Base-by-base conservation (phyloP, 2,329 filamentous ascomycete genomes). In the Pleomassaria siparia region DNA sequence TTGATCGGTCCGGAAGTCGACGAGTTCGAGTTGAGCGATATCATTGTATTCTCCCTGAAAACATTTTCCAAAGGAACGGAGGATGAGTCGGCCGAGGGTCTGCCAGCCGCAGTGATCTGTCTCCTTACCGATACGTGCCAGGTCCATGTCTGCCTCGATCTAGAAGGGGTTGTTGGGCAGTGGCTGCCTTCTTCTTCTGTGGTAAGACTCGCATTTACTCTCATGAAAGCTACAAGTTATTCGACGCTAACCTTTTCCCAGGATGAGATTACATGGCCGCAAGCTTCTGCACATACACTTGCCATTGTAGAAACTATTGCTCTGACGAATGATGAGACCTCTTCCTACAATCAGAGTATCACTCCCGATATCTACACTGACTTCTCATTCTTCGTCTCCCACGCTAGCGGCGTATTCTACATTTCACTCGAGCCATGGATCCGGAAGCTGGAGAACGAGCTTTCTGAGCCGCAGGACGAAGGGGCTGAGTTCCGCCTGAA, bases 161-260 rank as follows among this genome's bases (percentile, higher is more conserved):
- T 85, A 25, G 79, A 84, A 42, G 83, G 82, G 0, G 76, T 86
- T 2, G 76, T 84, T 55, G 83, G 80, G 7, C 79, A 82, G 57
- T 86, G 83, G 83, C 74, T 86, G 7, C 82, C 83, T 16, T 63
- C 69, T 13, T 65, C 67, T 41, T 57, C 3, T n/a, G n/a, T 30
- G 15, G 13, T 18, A 30, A 15, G 20, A 28, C n/a, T 35, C 12
- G 35, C 3, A 33, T 32, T 26, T 29, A 46, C 22, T 30, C 44
- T 32, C 25, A 15, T 48, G 15, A 10, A 5, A 10, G 13, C 15
- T 11, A 32, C n/a, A 26, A 15, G 13, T n/a, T 36, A 43, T n/a
- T n/a, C n/a, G n/a, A n/a, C n/a, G n/a, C 44, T 47, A 37, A 40
- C 30, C 13, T 29, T 43, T 18, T n/a, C 22, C 21, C 67, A 61